Base-by-base conservation (phyloP, 179 eudicot genomes). In the Amaranthus tricolor region DNA sequence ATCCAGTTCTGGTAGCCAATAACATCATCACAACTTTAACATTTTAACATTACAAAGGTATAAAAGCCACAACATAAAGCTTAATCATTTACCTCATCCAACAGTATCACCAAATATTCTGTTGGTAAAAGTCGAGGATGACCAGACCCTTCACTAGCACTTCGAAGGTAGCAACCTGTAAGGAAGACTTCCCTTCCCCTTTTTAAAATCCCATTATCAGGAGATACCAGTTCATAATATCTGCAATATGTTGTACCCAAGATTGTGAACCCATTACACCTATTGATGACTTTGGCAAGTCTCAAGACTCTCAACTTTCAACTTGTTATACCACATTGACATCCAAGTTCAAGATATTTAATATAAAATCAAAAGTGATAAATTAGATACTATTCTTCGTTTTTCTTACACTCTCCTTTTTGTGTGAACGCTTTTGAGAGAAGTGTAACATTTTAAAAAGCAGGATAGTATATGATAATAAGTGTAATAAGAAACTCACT, bases 91-190 rank as follows among this genome's bases (percentile, higher is more conserved):
- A 94, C 98, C 97, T 92, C 97, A 77, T 94, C 96, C 78, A 94
- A 80, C 75, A 94, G 66, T 76, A 89, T 83, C 78, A 94, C 90
- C 75, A 94, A 66, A 77, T 94, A 92, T 77, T 94, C 98, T 52
- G 97, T 92, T 73, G 98, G 98, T 72, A 94, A 75, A 77, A 94
- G 93, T 63, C 98, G 85, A 64, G 88, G 76, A 75, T 66, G 60
- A 57, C 83, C 89, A 71, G 88, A 85, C 68, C 93, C 90, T 73
- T 86, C 86, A 57, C 81, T 63, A 66, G 93, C 85, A 74, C 88
- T 84, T 78, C 98, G 92, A 74, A 94, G 96, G 80, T 89, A 87
- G 80, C 98, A 94, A 75, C 98, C 98, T 55, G 98, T 94, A 72
- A 94, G 89, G 76, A 89, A 87, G 67, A 92, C 68, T 83, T 94